Percentiles rank a stretch among this genome's conserved stretches.
phyloP scores from a whole-genome alignment of 768 basidiomycete genomes.

The Mycena chlorophos region DNA sequence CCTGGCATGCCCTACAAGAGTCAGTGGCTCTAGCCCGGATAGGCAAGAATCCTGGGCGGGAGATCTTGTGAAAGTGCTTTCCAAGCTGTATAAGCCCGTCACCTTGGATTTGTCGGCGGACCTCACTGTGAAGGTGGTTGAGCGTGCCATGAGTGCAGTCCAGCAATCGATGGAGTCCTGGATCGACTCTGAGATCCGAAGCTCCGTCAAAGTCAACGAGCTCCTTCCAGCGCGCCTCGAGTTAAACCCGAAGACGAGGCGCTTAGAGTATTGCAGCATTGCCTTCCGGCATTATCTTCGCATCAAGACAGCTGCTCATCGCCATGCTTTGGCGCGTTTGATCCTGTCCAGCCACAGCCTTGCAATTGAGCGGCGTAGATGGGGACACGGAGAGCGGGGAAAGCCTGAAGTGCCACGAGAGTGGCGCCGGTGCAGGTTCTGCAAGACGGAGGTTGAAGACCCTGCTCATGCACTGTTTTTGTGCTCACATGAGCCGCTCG shows the following conservation, averaged over 20 bases:
- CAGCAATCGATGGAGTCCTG: neutral
- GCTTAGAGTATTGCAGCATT: neutral
- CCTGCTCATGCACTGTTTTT: neutral
- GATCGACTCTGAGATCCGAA: neutral
- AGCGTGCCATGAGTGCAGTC: neutral
- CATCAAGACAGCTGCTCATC: constrained; percentile 1
- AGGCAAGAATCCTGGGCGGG: neutral
- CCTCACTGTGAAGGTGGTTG: neutral
- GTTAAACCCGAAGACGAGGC: neutral
- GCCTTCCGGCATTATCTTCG: constrained; percentile 5
- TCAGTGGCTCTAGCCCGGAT: neutral
- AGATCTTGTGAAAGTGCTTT: neutral
- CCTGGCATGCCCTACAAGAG: neutral
- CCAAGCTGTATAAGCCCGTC: neutral
- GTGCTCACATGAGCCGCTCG: neutral
- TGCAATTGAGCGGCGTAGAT: neutral
- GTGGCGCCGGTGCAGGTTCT: neutral
- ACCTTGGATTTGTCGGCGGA: neutral
- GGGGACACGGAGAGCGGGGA: constrained; percentile 1
- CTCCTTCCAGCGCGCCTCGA: neutral
- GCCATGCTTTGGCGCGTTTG: neutral
- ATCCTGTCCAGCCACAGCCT: constrained; percentile 3
- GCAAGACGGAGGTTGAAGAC: neutral
- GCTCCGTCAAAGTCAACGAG: neutral
- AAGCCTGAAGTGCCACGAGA: neutral